Base-by-base conservation (phyloP, 148 eudicot genomes). In the Arctostaphylos glauca region DNA sequence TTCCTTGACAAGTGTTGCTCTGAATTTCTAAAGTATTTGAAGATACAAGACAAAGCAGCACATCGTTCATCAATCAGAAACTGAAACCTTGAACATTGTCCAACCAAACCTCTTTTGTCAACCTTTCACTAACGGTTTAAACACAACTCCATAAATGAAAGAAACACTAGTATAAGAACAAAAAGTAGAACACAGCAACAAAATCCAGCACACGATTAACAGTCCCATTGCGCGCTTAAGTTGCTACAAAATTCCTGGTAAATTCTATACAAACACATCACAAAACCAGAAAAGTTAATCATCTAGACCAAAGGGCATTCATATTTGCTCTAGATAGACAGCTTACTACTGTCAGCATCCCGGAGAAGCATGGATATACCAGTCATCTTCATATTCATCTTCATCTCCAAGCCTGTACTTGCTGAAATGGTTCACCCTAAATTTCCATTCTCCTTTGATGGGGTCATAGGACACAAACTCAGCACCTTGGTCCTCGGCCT, bases 401-500 rank as follows among this genome's bases (percentile, higher is more conserved):
- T 90, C 92, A 38, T 93, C 94, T 23, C 76, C 77, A 81, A 94
- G 84, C 80, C 77, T 76, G 59, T 96, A 96, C 80, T 41, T 84
- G 84, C 99, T 96, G 81, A 94, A 94, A 87, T 97, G 99, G 77
- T 67, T 80, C 67, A 97, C 99, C 85, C 89, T 89, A 86, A 97
- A 94, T 80, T 90, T 93, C 99, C 99, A 97, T 84, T 97, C 98
- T 66, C 97, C 99, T 80, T 90, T 90, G 50, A 85, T 85, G 0
- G 99, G 91, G 53, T 97, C 95, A 78, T 92, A 97, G 0, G 94
- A 94, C 77, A 97, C 83, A 85, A 91, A 97, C 83, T 94, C 95
- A 38, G 98, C 98, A 64, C 94, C 97, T 85, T 94, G 99, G 49
- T 94, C 97, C 85, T 89, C 92, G 0, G 97, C 96, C 84, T 97